Evolutionary conservation across 164 flowering plant species (phyloP), one percentile per base, ranked within the genome.

Genomic region (Houttuynia cordata): DNA sequence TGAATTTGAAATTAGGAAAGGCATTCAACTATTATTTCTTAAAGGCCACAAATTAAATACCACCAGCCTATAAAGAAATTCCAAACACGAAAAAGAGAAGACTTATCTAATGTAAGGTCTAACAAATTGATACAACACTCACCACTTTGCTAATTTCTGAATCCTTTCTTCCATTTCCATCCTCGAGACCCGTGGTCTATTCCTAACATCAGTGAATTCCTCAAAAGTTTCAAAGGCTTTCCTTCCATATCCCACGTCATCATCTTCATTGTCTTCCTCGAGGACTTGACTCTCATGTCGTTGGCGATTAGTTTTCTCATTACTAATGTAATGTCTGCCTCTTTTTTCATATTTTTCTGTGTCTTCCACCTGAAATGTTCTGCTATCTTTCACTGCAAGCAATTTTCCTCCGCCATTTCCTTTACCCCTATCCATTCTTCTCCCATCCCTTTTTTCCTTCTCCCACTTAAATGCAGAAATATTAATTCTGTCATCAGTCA

Each of bases 101-200:
- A 1, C 9, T 42, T 10, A 10, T 42, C 9, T 42, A 10, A 42
- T 42, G 17, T 42, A 42, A 42, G 12, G 1, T 10, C 8, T 42
- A 14, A 42, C 49, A 42, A 42, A n/a, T 53, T 30, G 18, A 18
- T 51, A 25, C 34, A 66, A 10, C 18, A 56, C 85, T 65, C 70
- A 91, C 98, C 77, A 67, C 62, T 76, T 83, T 51, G 95, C 96
- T 53, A 92, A 78, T 70, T 73, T 82, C 71, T 92, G 84, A 59
- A 88, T 83, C 71, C 87, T 80, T 70, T 87, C 93, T 69, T 92
- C 96, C 87, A 87, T 83, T 73, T 87, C 93, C 67, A 70, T 64
- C 49, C 73, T 66, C 49, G 86, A 54, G 72, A 78, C 75, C 53
- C 81, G 71, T 55, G 80, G 84, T 75, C 65, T 73, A 53, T 67